A percentile compares a stretch with the other conserved stretches of the same genome.
Evolutionary conservation across 306 rosid genomes (phyloP).

Genomic region (Crotalaria pallida): DNA sequence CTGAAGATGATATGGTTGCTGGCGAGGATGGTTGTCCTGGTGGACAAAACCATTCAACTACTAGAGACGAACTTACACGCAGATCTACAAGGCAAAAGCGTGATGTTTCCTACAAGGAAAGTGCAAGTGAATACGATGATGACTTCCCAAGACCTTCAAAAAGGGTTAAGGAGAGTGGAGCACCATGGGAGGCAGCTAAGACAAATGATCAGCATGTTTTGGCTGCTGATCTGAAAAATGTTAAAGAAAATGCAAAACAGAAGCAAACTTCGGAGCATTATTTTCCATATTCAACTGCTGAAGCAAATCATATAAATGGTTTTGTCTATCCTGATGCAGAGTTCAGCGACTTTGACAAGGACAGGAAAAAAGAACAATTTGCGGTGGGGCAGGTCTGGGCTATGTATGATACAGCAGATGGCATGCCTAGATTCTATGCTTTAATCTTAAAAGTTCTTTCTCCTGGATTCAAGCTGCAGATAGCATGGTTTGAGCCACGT

Average conservation of each 20-base stretch:
- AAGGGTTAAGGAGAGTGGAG: constrained; percentile 37
- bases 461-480: constrained; percentile 59
- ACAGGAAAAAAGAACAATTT: constrained; percentile 46
- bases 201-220: constrained; percentile 18
- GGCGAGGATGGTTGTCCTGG: constrained; percentile 39
- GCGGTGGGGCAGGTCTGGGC: constrained; percentile 85
- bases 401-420: constrained; percentile 56
- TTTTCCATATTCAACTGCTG: constrained; percentile 23
- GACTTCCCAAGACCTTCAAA: constrained; percentile 15
- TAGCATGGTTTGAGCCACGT: constrained; percentile 73
- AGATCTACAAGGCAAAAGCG: constrained; percentile 65
- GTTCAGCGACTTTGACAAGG: constrained; percentile 58
- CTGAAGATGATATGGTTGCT: constrained; percentile 40
- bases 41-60: constrained; percentile 25
- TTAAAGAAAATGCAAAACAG: constrained; percentile 22
- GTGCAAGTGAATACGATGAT: constrained; percentile 32
- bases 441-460: constrained; percentile 54
- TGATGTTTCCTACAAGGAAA: constrained; percentile 52
- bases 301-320: constrained; percentile 9
- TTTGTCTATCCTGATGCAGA: constrained; percentile 50
- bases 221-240: background rate
- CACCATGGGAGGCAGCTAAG: constrained; percentile 26
- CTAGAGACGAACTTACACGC: constrained; percentile 38
- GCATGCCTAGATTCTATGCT: constrained; percentile 90
- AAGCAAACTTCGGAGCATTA: constrained; percentile 20